phyloP scores from a whole-genome alignment of 768 basidiomycete species.

The Pleurotus sapidus region DNA sequence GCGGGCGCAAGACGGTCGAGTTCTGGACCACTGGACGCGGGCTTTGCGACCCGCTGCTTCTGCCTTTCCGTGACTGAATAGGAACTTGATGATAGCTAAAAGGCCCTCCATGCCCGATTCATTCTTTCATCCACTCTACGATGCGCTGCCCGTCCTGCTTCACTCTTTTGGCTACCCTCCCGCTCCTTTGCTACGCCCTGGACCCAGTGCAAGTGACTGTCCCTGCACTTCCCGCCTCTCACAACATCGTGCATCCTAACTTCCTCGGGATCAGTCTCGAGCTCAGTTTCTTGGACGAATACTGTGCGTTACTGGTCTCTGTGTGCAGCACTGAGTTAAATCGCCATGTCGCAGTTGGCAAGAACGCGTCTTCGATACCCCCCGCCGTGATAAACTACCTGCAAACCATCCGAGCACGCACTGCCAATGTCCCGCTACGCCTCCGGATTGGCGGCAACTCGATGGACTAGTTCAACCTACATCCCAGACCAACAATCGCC shows the following conservation, averaged over 20 bases:
- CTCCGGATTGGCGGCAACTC: conserved; percentile 51
- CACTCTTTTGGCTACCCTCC: background rate
- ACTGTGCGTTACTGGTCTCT: conserved; percentile 35
- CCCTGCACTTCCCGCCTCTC: conserved; percentile 29
- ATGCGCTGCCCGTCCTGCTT: no score
- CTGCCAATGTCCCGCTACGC: conserved; percentile 39
- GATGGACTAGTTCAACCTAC: conserved; percentile 42
- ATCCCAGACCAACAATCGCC: conserved; percentile 33
- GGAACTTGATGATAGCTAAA: no score
- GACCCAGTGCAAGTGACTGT: conserved; percentile 25
- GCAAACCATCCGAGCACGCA: conserved; percentile 46
- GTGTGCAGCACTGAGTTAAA: background rate
- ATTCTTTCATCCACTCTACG: no score
- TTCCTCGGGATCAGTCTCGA: conserved; percentile 68
- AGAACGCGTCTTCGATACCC: conserved; percentile 48
- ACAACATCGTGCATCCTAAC: conserved; percentile 43
- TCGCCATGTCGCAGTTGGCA: conserved; percentile 40
- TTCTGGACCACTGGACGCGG: no score
- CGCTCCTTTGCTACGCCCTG: conserved; percentile 16
- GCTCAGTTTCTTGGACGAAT: conserved; percentile 56
- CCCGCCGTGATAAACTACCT: conserved; percentile 57
- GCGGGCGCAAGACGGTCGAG: no score
- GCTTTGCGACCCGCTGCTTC: no score
- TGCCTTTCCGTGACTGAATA: no score
- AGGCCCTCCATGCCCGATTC: no score